Base-by-base conservation (phyloP, 768 basidiomycete species). In the Tricholoma sp. region DNA sequence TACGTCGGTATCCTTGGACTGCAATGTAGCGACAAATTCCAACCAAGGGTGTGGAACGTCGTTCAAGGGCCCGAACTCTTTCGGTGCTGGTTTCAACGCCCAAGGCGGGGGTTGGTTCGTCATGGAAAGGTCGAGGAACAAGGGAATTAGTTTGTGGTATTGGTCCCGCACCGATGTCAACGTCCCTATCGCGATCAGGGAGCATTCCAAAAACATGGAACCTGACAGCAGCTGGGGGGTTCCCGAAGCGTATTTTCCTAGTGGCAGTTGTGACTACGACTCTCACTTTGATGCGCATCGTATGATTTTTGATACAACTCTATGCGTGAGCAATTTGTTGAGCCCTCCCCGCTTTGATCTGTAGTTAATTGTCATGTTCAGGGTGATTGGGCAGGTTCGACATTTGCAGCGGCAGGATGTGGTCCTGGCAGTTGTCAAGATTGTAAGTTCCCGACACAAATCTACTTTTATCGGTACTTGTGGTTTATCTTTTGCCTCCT, bases 21-120 rank as follows among this genome's bases (percentile, higher is more conserved):
- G 85, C 67, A 76, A 86, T 59, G 65, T 77, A 6, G 55, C 65
- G 9, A 73, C 72, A 12, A 81, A 83, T 64, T 76, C 61, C 63
- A 89, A 88, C 62, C 73, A 77, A 64, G 87, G 86, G 11, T 89
- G 86, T 63, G 83, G 84, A 39, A 80, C 80, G 19, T 62, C 67
- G 2, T 77, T 79, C 62, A 63, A 57, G 11, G 67, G 67, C 5
- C 58, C 69, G 16, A 67, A 71, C 18, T 79, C 80, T 11, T 83
- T 78, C 62, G 83, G 83, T 21, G 5, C 63, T 29, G 64, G 58
- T 12, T 83, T 85, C 70, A 85, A 86, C 64, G 27, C 34, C 11
- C 68, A 66, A 12, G 77, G 79, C 24, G 88, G 88, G 22, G 88
- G 88, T 0, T 84, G 73, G 74, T 88, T 78, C 65, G 84, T 74